These are phyloP conservation scores for Aspergillus sp. DNA, from an alignment of 2,329 filamentous ascomycete genomes.

Conservation along the genomic window DNA sequence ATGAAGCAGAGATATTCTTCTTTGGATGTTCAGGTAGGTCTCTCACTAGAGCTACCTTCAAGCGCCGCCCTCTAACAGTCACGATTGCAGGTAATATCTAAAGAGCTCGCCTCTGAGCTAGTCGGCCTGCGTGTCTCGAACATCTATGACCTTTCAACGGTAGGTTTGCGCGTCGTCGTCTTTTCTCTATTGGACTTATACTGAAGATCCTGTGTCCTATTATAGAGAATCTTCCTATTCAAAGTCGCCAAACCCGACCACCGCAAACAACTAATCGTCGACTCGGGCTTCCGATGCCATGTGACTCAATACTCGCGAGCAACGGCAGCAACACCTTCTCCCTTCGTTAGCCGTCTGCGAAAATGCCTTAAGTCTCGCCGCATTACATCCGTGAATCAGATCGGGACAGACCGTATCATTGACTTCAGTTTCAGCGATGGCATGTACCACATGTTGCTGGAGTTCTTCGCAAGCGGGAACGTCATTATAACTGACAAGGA, in stretches of 20 bases:
- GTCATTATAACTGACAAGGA: slow-evolving; percentile 87
- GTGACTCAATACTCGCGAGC: slow-evolving; percentile 87
- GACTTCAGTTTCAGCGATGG: slow-evolving; percentile 93
- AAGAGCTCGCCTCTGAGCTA: slow-evolving; percentile 80
- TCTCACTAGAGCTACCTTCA: not conserved
- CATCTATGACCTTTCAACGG: slow-evolving; percentile 90
- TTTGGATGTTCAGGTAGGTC: slow-evolving; percentile 55
- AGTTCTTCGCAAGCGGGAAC: slow-evolving; percentile 96
- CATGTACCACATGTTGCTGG: slow-evolving; percentile 79
- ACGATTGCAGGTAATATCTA: slow-evolving; percentile 73
- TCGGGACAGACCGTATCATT: slow-evolving; percentile 91
- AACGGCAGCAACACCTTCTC: slow-evolving; percentile 78
- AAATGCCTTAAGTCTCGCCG: slow-evolving; percentile 86
- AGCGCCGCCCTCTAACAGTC: not conserved
- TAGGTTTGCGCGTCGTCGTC: slow-evolving; percentile 31
- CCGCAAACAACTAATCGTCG: slow-evolving; percentile 86
- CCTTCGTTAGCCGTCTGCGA: slow-evolving; percentile 80
- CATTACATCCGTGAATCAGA: slow-evolving; percentile 76
- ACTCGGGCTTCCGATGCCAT: slow-evolving; percentile 94
- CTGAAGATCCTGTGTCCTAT: not conserved
- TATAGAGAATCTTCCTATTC: slow-evolving; percentile 81
- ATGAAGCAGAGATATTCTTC: slow-evolving; percentile 63
- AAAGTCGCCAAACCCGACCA: slow-evolving; percentile 90
- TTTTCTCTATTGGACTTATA: not conserved
- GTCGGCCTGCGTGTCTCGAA: slow-evolving; percentile 82